Evolutionary conservation across 495 filamentous ascomycete genomes (phyloP), one percentile per base, ranked within the genome.

Genomic region (Aspergillus taichungensis): DNA sequence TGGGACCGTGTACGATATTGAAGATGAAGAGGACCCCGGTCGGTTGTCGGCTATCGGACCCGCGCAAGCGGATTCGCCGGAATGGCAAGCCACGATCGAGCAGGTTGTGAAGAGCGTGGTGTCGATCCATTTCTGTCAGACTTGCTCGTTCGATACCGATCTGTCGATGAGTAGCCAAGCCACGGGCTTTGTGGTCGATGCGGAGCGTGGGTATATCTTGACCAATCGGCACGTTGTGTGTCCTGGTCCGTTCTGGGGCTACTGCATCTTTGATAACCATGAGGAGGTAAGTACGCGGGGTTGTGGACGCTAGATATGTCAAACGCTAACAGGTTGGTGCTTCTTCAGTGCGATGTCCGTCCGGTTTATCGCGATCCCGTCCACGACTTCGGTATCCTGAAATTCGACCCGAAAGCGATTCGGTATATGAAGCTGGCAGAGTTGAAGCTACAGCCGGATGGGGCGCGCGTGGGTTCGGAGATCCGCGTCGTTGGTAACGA

Each of bases 321-420:
- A 24, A 4, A 24, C 18, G 18, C 18, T 24, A 24, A 24, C 18
- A 4, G 18, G 28, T 28, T 40, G 36, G 6, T 32, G 27, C n/a
- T 40, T 34, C 43, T 46, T 29, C 49, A 96, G 77, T 94, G 89
- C 45, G 92, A 97, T 60, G 91, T 94, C 47, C 85, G 86, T 61
- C 92, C 92, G n/a, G 87, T 99, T 33, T 99, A 99, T 63, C 86
- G 92, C 55, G 92, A 99, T 57, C 92, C 92, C 37, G 89, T 99
- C 30, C 92, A 99, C 68, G 92, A 99, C 66, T 99, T 99, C 54
- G 92, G 92, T 42, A 87, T 99, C 53, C 79, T 99, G 32, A 80
- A 92, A 46, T 99, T 97, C 68, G 84, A 97, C 55, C 92, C 94
- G 30, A 86, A 87, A 57, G 82, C 83, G 4, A 95, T 99, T 62